Base-by-base conservation (phyloP, 768 basidiomycete species). In the Serendipita sp. region DNA sequence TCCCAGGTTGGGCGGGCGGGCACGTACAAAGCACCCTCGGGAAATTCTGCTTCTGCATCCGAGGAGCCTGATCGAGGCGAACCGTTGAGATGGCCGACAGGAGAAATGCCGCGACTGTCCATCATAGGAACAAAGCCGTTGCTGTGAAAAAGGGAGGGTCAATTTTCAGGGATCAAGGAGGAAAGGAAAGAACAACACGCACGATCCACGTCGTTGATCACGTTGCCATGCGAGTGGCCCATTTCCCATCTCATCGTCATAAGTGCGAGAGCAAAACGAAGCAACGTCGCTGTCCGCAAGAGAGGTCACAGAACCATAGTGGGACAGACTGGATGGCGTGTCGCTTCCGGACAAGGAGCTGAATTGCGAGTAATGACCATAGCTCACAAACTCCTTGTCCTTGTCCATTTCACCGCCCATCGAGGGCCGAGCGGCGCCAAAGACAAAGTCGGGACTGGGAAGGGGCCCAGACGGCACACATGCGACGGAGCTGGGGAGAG, bases 301-400 rank as follows among this genome's bases (percentile, higher is more conserved):
- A 3, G 61, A 62, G 24, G 64, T 62, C 31, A 65, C 44, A 14
- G 66, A 67, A 28, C 66, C 66, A 33, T 63, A 67, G 58, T 65
- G 66, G 11, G 66, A 42, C 31, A 58, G 62, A 42, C 30, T 38
- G 26, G 53, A 56, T 28, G 62, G 53, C 5, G 51, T 53, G 60
- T 61, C 38, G 64, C 64, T n/a, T 31, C 34, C 65, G 42, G 16
- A 42, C 34, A 62, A 22, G 28, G 64, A 61, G 14, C 60, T 34
- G 31, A 44, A 17, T 11, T 62, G 60, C 45, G 56, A 63, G 34
- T 61, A 66, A 5, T 58, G 41, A 22, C 63, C 62, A 33, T 65
- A 63, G 33, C 42, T 48, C 20, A 56, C 58, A 38, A 45, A 50
- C 62, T 63, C 62, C 30, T 20, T 42, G 30, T 31, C 31, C 31